These are phyloP conservation scores for Apiotrichum brassicae DNA, from an alignment of 1,284 basidiomycete genomes.

Conservation along the genomic window DNA sequence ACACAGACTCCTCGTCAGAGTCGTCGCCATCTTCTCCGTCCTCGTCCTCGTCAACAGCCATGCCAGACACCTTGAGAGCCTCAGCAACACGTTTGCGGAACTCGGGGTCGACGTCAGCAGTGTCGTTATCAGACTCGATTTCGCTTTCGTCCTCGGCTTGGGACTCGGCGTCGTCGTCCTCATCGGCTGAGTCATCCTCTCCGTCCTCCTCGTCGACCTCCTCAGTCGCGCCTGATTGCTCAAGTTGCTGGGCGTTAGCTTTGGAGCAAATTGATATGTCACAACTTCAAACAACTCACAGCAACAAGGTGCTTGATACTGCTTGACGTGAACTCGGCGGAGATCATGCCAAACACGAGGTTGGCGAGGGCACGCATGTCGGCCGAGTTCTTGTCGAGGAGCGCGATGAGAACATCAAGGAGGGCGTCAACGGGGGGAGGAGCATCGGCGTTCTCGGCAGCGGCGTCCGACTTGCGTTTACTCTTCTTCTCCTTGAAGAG, in stretches of 20 bases:
- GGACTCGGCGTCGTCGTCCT: slow-evolving; percentile 49
- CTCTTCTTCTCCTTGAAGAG: slow-evolving; percentile 11
- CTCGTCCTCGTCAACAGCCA: slow-evolving; percentile 49
- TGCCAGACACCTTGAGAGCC: slow-evolving; percentile 66
- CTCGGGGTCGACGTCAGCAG: slow-evolving; percentile 57
- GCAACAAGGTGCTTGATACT: slow-evolving; percentile 77
- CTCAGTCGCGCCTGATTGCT: slow-evolving; percentile 49
- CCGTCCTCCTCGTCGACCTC: slow-evolving; percentile 49
- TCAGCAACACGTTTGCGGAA: slow-evolving; percentile 70
- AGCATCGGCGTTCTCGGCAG: slow-evolving; percentile 38
- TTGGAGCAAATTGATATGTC: not conserved
- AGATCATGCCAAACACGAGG: slow-evolving; percentile 71
- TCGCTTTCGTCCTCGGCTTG: slow-evolving; percentile 45
- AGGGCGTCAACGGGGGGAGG: slow-evolving; percentile 70
- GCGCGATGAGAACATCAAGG: slow-evolving; percentile 79
- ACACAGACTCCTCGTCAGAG: slow-evolving; percentile 56
- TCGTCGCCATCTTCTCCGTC: slow-evolving; percentile 22
- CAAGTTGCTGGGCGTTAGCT: slow-evolving; percentile 63
- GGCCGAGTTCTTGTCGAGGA: slow-evolving; percentile 75
- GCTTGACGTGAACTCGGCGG: slow-evolving; percentile 61
- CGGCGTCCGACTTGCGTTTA: slow-evolving; percentile 5
- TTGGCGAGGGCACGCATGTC: slow-evolving; percentile 77
- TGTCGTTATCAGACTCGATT: slow-evolving; percentile 45
- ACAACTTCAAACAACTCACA: slow-evolving; percentile 56
- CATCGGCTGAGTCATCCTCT: slow-evolving; percentile 46